phyloP scores from a whole-genome alignment of 2,329 filamentous ascomycete genomes.

The Phaeosphaeriaceae sp. region DNA sequence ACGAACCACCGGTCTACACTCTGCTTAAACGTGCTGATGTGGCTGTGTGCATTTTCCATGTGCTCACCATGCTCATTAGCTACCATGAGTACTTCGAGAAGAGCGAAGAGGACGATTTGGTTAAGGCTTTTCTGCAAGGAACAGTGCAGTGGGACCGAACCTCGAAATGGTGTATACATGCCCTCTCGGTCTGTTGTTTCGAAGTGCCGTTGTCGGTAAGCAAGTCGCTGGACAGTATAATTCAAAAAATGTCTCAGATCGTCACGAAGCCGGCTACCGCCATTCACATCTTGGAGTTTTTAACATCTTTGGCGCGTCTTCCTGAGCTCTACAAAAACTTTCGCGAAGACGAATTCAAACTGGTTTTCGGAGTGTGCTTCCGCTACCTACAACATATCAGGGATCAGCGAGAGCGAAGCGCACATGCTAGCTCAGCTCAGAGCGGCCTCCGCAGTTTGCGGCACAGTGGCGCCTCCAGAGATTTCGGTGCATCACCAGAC shows the following conservation, averaged over 20 bases:
- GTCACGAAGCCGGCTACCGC: slow-evolving; percentile 93
- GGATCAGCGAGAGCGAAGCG: slow-evolving; percentile 60
- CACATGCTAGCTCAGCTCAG: slow-evolving; percentile 40
- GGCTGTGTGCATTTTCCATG: slow-evolving; percentile 85
- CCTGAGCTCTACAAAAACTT: slow-evolving; percentile 88
- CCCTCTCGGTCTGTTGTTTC: slow-evolving; percentile 91
- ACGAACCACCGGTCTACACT: slow-evolving; percentile 79
- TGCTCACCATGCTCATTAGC: slow-evolving; percentile 84
- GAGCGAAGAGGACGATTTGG: slow-evolving; percentile 86
- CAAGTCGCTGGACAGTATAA: slow-evolving; percentile 82
- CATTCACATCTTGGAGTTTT: slow-evolving; percentile 93
- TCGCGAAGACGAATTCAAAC: slow-evolving; percentile 88
- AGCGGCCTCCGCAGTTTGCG: slow-evolving; percentile 46
- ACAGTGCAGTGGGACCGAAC: slow-evolving; percentile 85
- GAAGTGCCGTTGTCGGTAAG: slow-evolving; percentile 88
- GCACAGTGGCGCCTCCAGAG: slow-evolving; percentile 54
- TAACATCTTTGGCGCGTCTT: slow-evolving; percentile 85
- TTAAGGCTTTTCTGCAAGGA: slow-evolving; percentile 83
- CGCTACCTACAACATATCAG: slow-evolving; percentile 89
- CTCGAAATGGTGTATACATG: slow-evolving; percentile 92
- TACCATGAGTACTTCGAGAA: slow-evolving; percentile 88
- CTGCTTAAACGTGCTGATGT: slow-evolving; percentile 87
- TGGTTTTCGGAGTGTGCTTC: slow-evolving; percentile 94
- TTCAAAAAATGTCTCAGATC: slow-evolving; percentile 93
- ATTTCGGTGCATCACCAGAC: slow-evolving; percentile 43